These are phyloP conservation scores for Macrophomina phaseolina DNA, from an alignment of 2,329 filamentous ascomycete species.

Conservation along the genomic window DNA sequence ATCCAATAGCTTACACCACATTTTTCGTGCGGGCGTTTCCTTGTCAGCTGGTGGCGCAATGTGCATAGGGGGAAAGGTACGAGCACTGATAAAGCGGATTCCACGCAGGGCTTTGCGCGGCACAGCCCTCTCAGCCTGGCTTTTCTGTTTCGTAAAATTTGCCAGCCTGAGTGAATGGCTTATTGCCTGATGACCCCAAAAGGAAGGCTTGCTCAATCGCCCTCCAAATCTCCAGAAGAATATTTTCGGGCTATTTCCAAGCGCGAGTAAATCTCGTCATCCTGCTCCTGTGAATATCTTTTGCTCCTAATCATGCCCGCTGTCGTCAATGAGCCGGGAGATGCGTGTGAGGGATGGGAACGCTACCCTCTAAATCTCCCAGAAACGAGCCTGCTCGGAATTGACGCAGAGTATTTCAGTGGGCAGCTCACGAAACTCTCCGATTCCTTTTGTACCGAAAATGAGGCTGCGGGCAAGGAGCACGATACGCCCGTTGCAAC, in stretches of 20 bases:
- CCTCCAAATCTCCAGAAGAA: neutral
- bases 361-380: neutral
- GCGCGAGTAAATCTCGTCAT: neutral
- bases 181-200: neutral
- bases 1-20: neutral
- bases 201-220: no score
- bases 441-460: neutral
- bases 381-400: neutral
- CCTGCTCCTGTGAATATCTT: neutral
- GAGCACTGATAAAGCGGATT: constrained; percentile 2
- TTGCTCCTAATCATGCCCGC: neutral
- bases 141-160: constrained; percentile 1
- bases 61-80: neutral
- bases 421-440: constrained; percentile 3
- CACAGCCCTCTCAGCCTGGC: constrained; percentile 6
- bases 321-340: neutral
- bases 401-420: neutral
- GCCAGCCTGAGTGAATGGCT: neutral
- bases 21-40: neutral
- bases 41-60: constrained; percentile 6
- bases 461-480: neutral
- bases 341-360: neutral
- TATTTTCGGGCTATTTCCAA: neutral
- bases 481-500: neutral
- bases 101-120: neutral